Evolutionary conservation across 129 eudicot genomes (phyloP), one percentile per base, ranked within the genome.

Genomic region (Deinandra increscens): DNA sequence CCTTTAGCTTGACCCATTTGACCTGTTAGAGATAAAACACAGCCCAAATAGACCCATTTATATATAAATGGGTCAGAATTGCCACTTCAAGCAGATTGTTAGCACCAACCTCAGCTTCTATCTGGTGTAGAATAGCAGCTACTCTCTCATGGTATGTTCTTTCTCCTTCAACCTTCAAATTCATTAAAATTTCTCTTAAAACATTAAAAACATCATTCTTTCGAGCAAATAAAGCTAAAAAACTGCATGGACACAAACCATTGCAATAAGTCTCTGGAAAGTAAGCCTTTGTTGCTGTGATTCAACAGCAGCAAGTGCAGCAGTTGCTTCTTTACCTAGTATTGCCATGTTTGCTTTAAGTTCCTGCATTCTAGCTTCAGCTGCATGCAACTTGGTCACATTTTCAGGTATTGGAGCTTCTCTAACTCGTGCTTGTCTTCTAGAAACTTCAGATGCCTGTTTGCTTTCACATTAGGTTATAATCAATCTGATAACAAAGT

Each of bases 251-350:
- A 49, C 12, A 72, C 73, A 17, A 75, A 90, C 99, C 99, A 94
- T 76, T 63, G 97, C 85, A 54, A 94, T 93, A 73, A 94, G 97
- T 81, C 99, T 87, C 84, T 94, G 99, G 70, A 87, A 94, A 2
- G 96, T 90, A 66, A 87, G 85, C 81, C 94, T 84, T 79, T 94
- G 96, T 75, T 94, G 99, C 72, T 94, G 99, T 45, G 99, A 83
- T 81, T 90, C 99, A 59, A 85, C 97, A 66, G 99, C 90, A 64
- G 94, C 89, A 61, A 94, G 73, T 19, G 99, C 99, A 70, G 96
- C 91, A 48, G 90, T 37, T 68, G 99, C 99, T 81, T 94, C 99
- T 79, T 94, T 94, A 69, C 99, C 99, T 20, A 94, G 85, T 56
- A 94, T 86, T 17, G 96, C 96, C 99, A 94, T 94, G 77, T 87